Conservation (phyloP, 257 asterid genomes). For the Solanum chiquidenum region DNA sequence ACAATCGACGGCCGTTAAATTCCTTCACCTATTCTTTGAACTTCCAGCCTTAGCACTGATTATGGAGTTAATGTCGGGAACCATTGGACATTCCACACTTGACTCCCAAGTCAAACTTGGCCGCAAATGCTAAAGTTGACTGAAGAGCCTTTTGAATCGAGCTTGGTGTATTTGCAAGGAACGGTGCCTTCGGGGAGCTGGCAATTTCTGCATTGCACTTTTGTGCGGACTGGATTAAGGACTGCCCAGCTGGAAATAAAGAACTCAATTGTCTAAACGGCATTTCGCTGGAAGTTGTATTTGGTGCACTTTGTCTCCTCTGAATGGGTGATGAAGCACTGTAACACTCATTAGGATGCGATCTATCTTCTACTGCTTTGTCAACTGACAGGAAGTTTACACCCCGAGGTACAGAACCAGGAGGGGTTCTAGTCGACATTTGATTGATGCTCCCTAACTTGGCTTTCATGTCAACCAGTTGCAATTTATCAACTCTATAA, state of each 20-base stretch:
- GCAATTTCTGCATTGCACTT: constrained; percentile 9
- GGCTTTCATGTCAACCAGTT: constrained; percentile 9
- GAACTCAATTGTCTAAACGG: constrained; percentile 2
- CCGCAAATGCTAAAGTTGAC: constrained; percentile 69
- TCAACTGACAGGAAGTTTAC: constrained; percentile 20
- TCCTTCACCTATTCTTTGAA: constrained; percentile 1
- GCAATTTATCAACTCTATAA: constrained; percentile 19
- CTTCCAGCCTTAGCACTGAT: constrained; percentile 11
- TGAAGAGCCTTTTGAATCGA: constrained; percentile 51
- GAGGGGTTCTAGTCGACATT: constrained; percentile 4
- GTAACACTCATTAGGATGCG: constrained; percentile 4
- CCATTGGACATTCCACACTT: constrained; percentile 21
- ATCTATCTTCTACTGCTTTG: constrained; percentile 7
- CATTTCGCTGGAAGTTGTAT: constrained; percentile 8
- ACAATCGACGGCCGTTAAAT: background rate
- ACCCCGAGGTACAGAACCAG: constrained; percentile 16
- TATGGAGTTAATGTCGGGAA: background rate
- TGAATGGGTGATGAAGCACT: constrained; percentile 7
- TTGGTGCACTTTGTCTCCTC: constrained; percentile 8
- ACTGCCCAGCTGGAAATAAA: constrained; percentile 13
- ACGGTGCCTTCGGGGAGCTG: constrained; percentile 24
- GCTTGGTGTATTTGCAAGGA: constrained; percentile 31
- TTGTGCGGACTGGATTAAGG: constrained; percentile 15
- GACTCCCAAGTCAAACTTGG: constrained; percentile 49
- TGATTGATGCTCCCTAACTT: background rate